Evolutionary conservation across 768 basidiomycete species (phyloP).

Genomic region (Mycena sanguinolenta): DNA sequence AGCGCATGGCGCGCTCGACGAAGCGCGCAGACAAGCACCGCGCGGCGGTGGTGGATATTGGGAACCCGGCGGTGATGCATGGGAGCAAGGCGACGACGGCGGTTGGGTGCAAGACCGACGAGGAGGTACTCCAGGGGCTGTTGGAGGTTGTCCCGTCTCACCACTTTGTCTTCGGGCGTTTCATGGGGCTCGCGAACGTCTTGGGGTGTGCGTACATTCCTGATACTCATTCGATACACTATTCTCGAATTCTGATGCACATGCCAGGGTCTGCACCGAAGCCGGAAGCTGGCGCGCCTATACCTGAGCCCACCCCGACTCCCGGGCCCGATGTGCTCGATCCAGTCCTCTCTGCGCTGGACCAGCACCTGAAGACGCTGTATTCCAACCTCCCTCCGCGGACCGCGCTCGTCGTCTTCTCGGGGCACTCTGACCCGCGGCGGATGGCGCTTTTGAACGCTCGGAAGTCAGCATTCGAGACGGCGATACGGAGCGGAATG

Average conservation of each 20-base stretch:
- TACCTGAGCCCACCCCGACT: constrained; percentile 43
- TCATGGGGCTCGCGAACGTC: constrained; percentile 84
- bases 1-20: constrained; percentile 76
- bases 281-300: constrained; percentile 52
- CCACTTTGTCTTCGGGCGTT: constrained; percentile 87
- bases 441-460: constrained; percentile 80
- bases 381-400: constrained; percentile 80
- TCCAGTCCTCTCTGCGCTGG: constrained; percentile 62
- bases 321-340: constrained; percentile 52
- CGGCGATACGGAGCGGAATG: constrained; percentile 67
- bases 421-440: constrained; percentile 91
- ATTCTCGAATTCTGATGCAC: constrained; percentile 2
- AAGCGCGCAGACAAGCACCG: constrained; percentile 56
- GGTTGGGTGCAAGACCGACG: constrained; percentile 81
- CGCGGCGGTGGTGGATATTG: constrained; percentile 86
- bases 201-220: constrained; percentile 77
- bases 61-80: constrained; percentile 87
- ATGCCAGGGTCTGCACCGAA: constrained; percentile 74
- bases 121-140: constrained; percentile 82
- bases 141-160: constrained; percentile 71
- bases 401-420: constrained; percentile 88
- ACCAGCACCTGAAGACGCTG: constrained; percentile 71
- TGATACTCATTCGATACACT: constrained; percentile 6
- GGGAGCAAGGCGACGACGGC: constrained; percentile 85
- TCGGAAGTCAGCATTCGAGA: constrained; percentile 81